Conservation (phyloP, 192 early-diverging fungal genomes). For the Coemansia sp. region DNA sequence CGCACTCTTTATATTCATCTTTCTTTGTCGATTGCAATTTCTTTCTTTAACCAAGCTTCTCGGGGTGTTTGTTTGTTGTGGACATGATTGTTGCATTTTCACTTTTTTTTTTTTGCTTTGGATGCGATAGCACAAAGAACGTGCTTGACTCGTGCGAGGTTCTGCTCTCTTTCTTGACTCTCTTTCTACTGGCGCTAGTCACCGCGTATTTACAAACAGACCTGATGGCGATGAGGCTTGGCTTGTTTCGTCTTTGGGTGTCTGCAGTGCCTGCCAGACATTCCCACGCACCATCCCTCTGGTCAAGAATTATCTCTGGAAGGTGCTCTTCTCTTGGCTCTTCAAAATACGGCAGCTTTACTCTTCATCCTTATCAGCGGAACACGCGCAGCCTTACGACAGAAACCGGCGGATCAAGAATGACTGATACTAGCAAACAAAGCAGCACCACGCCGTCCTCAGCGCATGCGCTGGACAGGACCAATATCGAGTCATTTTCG, state of each 20-base stretch:
- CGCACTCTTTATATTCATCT: constrained; percentile 8
- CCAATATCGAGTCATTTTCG: constrained; percentile 51
- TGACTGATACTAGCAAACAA: neutral
- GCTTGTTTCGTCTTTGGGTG: no score
- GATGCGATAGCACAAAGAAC: no score
- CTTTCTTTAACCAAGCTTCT: constrained; percentile 5
- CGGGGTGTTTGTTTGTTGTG: neutral
- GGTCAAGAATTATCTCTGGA: no score
- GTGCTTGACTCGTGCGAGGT: no score
- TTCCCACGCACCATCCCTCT: no score
- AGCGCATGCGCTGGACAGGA: constrained; percentile 54
- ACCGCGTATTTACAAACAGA: no score
- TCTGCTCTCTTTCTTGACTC: no score
- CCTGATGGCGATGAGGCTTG: no score
- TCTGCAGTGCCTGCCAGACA: no score
- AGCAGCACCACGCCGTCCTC: neutral
- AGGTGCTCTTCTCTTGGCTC: neutral
- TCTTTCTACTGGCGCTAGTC: no score
- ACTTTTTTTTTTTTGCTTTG: no score
- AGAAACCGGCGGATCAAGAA: neutral
- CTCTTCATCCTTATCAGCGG: neutral
- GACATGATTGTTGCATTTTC: neutral
- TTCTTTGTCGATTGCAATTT: constrained; percentile 14
- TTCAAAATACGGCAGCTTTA: neutral
- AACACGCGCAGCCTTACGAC: neutral